Percentiles rank a stretch among this genome's conserved stretches.
Conservation (phyloP, 1,284 basidiomycete species). For the Trichosporon sp. region DNA sequence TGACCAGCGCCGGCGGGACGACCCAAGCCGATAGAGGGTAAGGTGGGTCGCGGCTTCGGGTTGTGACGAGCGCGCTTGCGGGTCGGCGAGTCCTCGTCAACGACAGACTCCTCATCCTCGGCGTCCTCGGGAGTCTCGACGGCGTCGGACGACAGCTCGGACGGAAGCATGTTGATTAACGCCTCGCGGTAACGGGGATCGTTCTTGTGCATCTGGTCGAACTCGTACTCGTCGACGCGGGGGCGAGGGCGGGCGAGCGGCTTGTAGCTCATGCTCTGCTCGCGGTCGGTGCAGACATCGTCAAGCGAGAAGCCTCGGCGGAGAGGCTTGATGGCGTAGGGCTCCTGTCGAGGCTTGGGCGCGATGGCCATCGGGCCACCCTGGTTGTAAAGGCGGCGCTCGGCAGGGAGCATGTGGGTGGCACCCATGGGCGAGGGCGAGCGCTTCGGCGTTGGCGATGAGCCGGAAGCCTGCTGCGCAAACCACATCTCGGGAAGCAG, state of each 20-base stretch:
- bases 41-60: constrained; percentile 27
- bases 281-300: constrained; percentile 35
- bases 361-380: constrained; percentile 28
- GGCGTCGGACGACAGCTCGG: constrained; percentile 33
- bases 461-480: constrained; percentile 31
- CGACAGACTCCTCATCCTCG: constrained; percentile 31
- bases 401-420: constrained; percentile 18
- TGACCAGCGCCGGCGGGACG: constrained; percentile 24
- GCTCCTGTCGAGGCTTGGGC: constrained; percentile 26
- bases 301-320: constrained; percentile 34
- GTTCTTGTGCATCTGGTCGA: constrained; percentile 36
- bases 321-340: constrained; percentile 29
- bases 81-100: constrained; percentile 34
- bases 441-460: constrained; percentile 31
- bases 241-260: constrained; percentile 28
- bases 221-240: constrained; percentile 28
- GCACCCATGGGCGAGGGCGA: constrained; percentile 21
- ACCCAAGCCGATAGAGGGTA: constrained; percentile 32
- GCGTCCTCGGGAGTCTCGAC: constrained; percentile 33
- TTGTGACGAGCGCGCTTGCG: constrained; percentile 33
- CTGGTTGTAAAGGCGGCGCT: constrained; percentile 26
- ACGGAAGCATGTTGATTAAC: constrained; percentile 33
- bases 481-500: constrained; percentile 34
- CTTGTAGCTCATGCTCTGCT: constrained; percentile 36
- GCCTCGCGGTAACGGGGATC: constrained; percentile 36